Evolutionary conservation across 208 protist species (phyloP), one percentile per base, ranked within the genome.

Genomic region (Leishmania braziliensis): DNA sequence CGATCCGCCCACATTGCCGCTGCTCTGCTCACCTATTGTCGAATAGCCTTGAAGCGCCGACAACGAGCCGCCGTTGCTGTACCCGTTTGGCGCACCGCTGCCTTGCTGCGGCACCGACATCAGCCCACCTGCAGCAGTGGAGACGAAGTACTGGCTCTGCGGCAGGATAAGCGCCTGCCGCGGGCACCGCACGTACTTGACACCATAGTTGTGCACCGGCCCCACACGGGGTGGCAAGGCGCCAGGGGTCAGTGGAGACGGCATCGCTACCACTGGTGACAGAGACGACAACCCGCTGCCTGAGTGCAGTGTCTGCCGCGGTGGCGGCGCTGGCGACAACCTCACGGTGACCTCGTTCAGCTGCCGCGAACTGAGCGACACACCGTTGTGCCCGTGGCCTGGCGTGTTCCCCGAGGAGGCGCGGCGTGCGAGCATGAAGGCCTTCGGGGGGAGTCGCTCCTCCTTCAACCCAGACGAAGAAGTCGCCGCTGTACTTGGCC

Each of bases 361-460:
- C 54, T 66, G 73, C 29, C 62, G 54, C 9, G 36, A 62, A n/a
- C 43, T 58, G 39, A 68, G 51, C 29, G 70, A 66, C 29, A 48
- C 29, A 39, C 74, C 69, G 62, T 73, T 66, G 73, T 65, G 73
- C 36, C 66, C 53, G 23, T 3, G 51, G 20, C 39, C 18, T 48
- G 51, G 29, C 26, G 14, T 29, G 60, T 75, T 79, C 23, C 77
- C 62, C n/a, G 60, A 56, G 53, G 68, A 79, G 14, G 46, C 29
- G 36, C 43, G 58, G 51, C 62, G 62, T 48, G 50, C 75, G 36
- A 70, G 62, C 50, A 75, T 75, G 83, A 86, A 85, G 16, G 80
- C 60, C 82, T 92, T 92, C 6, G 88, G 88, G 18, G 88, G 88
- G 46, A 92, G 84, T 51, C 82, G 81, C 77, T 91, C 88, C 29